A percentile compares a stretch with the other conserved stretches of the same genome.
Evolutionary conservation across 345 rosid genomes (phyloP).

Genomic region (Brassica incana): DNA sequence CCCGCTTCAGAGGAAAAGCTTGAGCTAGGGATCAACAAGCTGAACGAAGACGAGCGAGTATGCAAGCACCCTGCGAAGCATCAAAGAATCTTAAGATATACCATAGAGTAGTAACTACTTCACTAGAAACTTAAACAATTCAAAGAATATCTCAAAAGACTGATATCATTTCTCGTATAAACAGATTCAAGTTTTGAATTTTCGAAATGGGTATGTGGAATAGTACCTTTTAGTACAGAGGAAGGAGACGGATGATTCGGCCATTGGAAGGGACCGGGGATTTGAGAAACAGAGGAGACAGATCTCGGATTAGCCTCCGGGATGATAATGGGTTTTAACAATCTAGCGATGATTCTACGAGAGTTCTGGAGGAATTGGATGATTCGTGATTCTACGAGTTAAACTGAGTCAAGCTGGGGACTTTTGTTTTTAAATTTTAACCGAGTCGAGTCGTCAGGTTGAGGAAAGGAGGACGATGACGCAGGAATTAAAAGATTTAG

Average conservation of each 20-base stretch:
- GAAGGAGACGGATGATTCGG: constrained; percentile 12
- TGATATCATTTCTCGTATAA: background rate
- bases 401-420: constrained; percentile 1
- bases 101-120: background rate
- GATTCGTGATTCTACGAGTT: background rate
- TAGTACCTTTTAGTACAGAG: constrained; percentile 39
- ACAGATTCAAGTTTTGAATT: background rate
- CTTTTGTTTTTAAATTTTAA: background rate
- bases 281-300: constrained; percentile 35
- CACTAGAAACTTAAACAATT: background rate
- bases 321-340: constrained; percentile 35
- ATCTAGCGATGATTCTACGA: constrained; percentile 46
- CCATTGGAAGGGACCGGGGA: constrained; percentile 34
- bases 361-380: constrained; percentile 52
- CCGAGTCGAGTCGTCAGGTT: constrained; percentile 12
- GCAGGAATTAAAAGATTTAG: constrained; percentile 29
- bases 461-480: constrained; percentile 1
- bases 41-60: background rate
- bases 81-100: background rate
- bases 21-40: constrained; percentile 32
- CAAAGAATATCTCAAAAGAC: background rate
- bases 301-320: constrained; percentile 34
- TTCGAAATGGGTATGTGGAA: background rate
- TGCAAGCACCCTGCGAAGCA: constrained; percentile 19
- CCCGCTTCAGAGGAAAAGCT: constrained; percentile 44